These are phyloP conservation scores for Fusarium solani-melongenae DNA, from an alignment of 2,329 filamentous ascomycete genomes.

Conservation along the genomic window DNA sequence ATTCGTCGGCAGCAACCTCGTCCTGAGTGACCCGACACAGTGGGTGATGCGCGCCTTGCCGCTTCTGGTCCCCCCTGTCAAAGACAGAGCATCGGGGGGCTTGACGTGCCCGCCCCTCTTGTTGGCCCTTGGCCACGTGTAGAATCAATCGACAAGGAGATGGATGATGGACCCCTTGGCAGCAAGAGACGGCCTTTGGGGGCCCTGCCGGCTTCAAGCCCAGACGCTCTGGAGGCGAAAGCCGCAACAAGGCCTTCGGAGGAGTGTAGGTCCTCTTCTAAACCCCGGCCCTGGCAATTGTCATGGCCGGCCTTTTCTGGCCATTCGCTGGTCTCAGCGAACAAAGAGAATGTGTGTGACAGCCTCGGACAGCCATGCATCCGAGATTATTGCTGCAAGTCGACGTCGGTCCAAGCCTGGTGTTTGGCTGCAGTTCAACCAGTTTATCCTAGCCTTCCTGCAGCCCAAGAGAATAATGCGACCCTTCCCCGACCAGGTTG, in stretches of 20 bases:
- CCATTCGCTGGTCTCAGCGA: conserved; percentile 23
- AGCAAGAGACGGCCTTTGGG: background rate
- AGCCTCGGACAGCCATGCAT: conserved; percentile 40
- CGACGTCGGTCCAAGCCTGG: conserved; percentile 22
- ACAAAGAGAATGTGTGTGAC: conserved; percentile 37
- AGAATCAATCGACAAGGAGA: conserved; percentile 27
- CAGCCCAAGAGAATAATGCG: conserved; percentile 24
- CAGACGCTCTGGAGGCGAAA: background rate
- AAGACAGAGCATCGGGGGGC: conserved; percentile 19
- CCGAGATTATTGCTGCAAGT: conserved; percentile 46
- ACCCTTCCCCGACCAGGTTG: conserved; percentile 20
- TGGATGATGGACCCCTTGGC: conserved; percentile 2
- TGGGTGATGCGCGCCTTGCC: conserved; percentile 46
- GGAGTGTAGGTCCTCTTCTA: background rate
- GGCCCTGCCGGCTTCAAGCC: conserved; percentile 11
- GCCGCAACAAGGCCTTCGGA: background rate
- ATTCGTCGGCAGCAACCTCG: conserved; percentile 24
- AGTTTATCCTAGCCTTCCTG: conserved; percentile 26
- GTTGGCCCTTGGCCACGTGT: conserved; percentile 40
- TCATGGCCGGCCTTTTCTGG: conserved; percentile 16
- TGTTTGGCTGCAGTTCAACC: conserved; percentile 27
- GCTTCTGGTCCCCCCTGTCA: conserved; percentile 35
- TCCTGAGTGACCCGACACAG: conserved; percentile 42
- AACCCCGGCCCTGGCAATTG: conserved; percentile 31
- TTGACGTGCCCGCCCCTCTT: conserved; percentile 25